These are phyloP conservation scores for Erodium texanum DNA, from an alignment of 441 rosid species.

Conservation along the genomic window DNA sequence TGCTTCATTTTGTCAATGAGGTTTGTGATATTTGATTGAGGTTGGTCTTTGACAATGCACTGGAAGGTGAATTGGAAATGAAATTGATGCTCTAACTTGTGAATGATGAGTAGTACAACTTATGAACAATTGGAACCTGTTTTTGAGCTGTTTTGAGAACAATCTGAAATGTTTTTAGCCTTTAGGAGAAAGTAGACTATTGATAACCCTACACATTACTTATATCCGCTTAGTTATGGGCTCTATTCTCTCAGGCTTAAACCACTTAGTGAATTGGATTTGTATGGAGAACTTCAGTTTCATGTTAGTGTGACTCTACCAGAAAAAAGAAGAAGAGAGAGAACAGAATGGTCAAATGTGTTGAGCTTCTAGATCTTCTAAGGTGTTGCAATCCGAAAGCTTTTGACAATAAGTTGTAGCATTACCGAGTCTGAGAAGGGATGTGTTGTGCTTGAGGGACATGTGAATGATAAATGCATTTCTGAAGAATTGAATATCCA, in stretches of 20 bases:
- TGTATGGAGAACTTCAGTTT: background rate
- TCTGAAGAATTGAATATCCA: background rate
- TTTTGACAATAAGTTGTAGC: background rate
- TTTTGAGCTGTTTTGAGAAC: too few relatives aligned
- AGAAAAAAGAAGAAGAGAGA: too few relatives aligned
- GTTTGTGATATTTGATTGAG: background rate
- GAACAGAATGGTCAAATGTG: background rate
- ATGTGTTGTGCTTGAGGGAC: background rate
- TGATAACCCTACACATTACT: background rate
- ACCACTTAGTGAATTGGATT: background rate
- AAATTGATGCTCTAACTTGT: background rate
- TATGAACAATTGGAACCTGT: background rate
- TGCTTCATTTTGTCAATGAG: background rate
- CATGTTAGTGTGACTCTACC: background rate
- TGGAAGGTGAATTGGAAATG: background rate
- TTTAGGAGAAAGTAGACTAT: background rate
- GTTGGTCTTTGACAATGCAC: background rate
- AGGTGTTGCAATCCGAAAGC: background rate
- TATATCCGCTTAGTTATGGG: background rate
- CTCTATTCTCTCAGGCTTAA: background rate
- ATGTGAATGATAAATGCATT: background rate
- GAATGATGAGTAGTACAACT: background rate
- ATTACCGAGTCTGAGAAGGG: background rate
- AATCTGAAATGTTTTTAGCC: too few relatives aligned
- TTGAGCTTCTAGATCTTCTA: background rate